Conservation (phyloP, 2,329 filamentous ascomycete species). For the Colletotrichum sp. region DNA sequence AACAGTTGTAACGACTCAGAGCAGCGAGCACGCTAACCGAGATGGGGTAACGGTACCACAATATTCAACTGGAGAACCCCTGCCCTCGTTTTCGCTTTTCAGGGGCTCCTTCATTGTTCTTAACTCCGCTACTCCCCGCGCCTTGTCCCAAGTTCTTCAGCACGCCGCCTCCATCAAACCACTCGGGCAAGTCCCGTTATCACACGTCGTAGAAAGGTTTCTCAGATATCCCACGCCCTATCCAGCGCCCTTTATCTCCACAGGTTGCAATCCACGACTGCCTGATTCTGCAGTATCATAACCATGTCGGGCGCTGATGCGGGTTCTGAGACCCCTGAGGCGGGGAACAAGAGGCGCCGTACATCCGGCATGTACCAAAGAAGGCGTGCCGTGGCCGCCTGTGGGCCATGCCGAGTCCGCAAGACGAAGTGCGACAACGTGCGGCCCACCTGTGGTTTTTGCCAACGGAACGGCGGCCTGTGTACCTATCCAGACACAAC, state of each 20-base stretch:
- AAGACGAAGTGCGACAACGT: constrained; percentile 44
- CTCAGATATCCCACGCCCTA: not conserved
- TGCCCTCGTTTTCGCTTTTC: not conserved
- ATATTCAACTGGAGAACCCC: not conserved
- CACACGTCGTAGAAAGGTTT: not conserved
- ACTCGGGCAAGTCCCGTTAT: not conserved
- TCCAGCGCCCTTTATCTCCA: not conserved
- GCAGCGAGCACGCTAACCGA: not conserved
- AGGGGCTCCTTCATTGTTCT: not conserved
- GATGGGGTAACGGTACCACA: not conserved
- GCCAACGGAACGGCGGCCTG: constrained; percentile 33
- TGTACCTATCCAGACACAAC: constrained; percentile 35
- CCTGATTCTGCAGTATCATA: not conserved
- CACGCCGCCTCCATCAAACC: not conserved
- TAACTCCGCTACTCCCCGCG: constrained; percentile 9
- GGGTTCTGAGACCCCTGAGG: not conserved
- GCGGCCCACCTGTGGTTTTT: constrained; percentile 40
- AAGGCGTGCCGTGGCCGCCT: constrained; percentile 38
- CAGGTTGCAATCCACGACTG: not conserved
- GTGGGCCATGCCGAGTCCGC: constrained; percentile 38
- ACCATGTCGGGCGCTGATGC: not conserved
- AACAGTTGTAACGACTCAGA: not conserved
- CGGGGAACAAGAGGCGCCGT: constrained; percentile 10
- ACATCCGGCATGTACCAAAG: constrained; percentile 23
- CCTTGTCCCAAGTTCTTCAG: not conserved